These are phyloP conservation scores for Pecoramyces ruminantium DNA, from an alignment of 192 early-diverging fungal species.

Conservation along the genomic window DNA sequence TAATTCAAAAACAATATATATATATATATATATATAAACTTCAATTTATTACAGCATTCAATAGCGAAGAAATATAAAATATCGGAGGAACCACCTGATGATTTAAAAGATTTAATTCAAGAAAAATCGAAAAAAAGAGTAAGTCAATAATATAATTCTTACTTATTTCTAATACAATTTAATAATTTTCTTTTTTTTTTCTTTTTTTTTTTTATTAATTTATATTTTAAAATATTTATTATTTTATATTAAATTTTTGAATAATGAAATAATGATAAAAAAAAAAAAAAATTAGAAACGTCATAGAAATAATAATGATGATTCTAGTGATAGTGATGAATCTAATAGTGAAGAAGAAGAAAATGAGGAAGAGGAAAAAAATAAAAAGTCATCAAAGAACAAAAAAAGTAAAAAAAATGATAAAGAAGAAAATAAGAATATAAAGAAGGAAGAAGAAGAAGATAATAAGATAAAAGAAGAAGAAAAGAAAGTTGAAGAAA, in stretches of 20 bases:
- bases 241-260: too few species aligned
- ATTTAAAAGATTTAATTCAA: not conserved
- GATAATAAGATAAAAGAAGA: slow-evolving; percentile 1
- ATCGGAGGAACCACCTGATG: not conserved
- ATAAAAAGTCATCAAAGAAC: too few species aligned
- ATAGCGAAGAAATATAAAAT: not conserved
- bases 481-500: not conserved
- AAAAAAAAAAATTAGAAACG: not conserved
- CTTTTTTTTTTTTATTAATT: too few species aligned
- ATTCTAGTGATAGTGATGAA: not conserved
- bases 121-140: not conserved
- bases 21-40: too few species aligned
- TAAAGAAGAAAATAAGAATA: too few species aligned
- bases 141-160: too few species aligned
- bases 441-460: slow-evolving; percentile 11
- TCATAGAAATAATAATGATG: not conserved
- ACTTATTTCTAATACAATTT: too few species aligned
- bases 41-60: not conserved
- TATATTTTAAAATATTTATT: too few species aligned
- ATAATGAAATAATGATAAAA: too few species aligned
- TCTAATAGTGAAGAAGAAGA: not conserved
- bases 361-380: slow-evolving; percentile 2
- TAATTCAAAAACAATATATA: too few species aligned
- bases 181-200: too few species aligned
- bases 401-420: slow-evolving; percentile 6